These are phyloP conservation scores for Colletotrichum higginsianum DNA, from an alignment of 2,329 filamentous ascomycete species.

Conservation along the genomic window DNA sequence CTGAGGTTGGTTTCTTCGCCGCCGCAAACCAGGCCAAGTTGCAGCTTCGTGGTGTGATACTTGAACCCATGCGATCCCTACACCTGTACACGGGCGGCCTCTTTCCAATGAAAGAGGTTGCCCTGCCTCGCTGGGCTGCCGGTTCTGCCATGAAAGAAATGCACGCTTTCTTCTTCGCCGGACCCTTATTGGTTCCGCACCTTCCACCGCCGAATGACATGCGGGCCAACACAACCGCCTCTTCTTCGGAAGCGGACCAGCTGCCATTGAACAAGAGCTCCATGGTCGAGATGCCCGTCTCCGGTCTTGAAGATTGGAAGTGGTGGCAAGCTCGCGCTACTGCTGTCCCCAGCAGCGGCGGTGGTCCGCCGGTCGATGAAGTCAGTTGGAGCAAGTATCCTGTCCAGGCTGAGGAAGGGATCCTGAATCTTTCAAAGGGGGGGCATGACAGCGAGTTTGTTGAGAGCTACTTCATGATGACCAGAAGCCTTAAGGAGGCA, in stretches of 20 bases:
- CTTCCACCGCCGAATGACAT: background rate
- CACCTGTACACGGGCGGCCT: background rate
- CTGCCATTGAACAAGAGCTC: background rate
- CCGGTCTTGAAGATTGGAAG: background rate
- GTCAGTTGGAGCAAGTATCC: background rate
- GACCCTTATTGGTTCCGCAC: conserved; percentile 1
- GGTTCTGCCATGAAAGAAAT: conserved; percentile 2
- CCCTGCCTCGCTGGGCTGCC: background rate
- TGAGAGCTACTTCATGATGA: background rate
- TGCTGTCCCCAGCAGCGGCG: conserved; percentile 2
- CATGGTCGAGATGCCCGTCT: background rate
- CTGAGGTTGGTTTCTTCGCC: background rate
- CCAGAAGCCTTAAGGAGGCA: too few species aligned
- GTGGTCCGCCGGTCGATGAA: conserved; percentile 2
- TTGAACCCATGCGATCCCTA: background rate
- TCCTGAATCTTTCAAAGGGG: background rate
- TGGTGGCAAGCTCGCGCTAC: conserved; percentile 2
- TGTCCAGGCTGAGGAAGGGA: background rate
- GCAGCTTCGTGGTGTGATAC: background rate
- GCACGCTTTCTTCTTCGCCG: conserved; percentile 5
- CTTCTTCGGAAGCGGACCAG: background rate
- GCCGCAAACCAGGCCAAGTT: background rate
- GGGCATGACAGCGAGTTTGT: background rate
- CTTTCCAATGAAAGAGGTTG: background rate
- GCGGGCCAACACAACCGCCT: background rate